Base-by-base conservation (phyloP, 768 basidiomycete species). In the Butyriboletus loyo region DNA sequence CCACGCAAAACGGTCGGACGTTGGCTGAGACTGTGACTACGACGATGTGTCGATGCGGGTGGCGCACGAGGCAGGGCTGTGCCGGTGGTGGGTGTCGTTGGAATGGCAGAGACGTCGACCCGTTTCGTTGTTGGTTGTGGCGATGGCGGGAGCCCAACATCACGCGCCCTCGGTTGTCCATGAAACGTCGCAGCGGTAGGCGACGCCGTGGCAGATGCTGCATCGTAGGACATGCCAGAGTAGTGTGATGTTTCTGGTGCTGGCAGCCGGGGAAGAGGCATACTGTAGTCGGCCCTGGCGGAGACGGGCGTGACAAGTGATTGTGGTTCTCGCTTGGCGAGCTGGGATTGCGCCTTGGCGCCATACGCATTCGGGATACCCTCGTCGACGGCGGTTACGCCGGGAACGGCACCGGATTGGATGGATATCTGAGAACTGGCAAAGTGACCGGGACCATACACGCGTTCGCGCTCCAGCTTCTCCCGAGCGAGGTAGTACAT, bases 401-500 rank as follows among this genome's bases (percentile, higher is more conserved):
- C 57, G 31, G 61, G 46, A 21, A 65, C 49, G 22, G 61, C 46
- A 55, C 62, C 61, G 0, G 69, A 63, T 50, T 75, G 68, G 15
- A 90, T 66, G 24, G 86, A 88, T 11, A 94, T 72, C 66, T 95
- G 92, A 0, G 94, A 97, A 49, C 83, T 89, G 3, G 97, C 97
- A 70, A 99, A 99, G 56, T 90, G 85, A 4, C 94, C 94, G 0
- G 86, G 86, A 0, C 96, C 97, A 69, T 95, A 98, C 7, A 99
- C 89, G 46, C 82, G 80, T 61, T 99, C 97, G 49, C 97, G 77
- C 65, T 98, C 94, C 64, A 94, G 77, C 78, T 98, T 98, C 75
- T 99, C 97, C 48, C 92, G 78, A 5, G 95, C 90, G 19, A 99
- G 83, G 74, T 86, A 98, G 69, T 99, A 99, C 73, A 99, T 98